Evolutionary conservation across 192 early-diverging fungal genomes (phyloP), one percentile per base, ranked within the genome.

Genomic region (Linnemannia elongata): DNA sequence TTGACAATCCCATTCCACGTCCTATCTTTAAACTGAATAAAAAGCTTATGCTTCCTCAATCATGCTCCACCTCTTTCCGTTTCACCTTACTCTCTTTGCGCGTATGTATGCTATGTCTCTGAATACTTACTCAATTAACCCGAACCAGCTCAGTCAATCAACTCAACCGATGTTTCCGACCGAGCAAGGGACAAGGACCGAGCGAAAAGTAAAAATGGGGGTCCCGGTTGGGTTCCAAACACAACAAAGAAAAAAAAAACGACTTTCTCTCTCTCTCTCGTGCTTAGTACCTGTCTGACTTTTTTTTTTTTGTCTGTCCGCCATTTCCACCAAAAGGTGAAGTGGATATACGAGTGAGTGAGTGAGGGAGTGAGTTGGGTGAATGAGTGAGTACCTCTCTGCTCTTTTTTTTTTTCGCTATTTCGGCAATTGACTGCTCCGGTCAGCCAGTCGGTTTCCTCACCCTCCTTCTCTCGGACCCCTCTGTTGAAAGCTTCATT

Each of bases 261-360:
- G 3, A 10, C 30, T n/a, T 27, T 27, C 12, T 30, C 12, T 30
- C 27, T 27, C 30, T 66, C n/a, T 33, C 2, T 66, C 10, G 8
- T 33, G 60, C 60, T 35, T 66, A 66, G 60, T 66, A 66, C 30
- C n/a, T 3, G 60, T 27, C 60, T 66, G 60, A 66, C 60, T 66
- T 66, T 66, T 63, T n/a, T 66, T 10, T 66, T 66, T 66, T 66
- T 66, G 60, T 66, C 60, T 66, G 60, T 66, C 60, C 60, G 60
- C 30, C 30, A 35, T 66, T 33, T 52, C 49, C 49, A 66, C 60
- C 60, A 30, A 66, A 60, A 52, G 49, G 4, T 52, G 49, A 52
- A 52, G 20, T 20, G 49, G 49, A 52, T 52, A 52, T 20, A 18
- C 5, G 18, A 52, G 49, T 20, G 49, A 52, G 20, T 17, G 49